Evolutionary conservation across 768 basidiomycete genomes (phyloP), one percentile per base, ranked within the genome.

Genomic region (Tremella fuciformis): DNA sequence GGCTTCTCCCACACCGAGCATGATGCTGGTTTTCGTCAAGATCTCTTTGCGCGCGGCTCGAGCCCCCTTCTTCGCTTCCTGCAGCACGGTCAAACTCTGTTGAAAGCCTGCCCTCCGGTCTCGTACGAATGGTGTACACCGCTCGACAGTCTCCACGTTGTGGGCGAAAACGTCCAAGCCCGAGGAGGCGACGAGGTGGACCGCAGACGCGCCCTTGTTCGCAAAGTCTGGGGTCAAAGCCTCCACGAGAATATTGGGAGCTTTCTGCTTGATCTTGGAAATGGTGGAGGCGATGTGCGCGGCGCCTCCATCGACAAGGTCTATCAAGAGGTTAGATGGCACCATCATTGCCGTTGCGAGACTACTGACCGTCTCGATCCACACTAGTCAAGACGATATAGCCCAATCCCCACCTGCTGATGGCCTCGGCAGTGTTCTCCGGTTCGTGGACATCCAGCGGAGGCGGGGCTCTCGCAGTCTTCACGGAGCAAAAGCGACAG

Each of bases 151-250:
- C 79, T 99, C 96, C 48, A 98, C 80, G 75, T 99, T 98, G 79
- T 99, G 96, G 0, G 96, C 96, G 71, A 92, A 99, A 13, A 99
- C 96, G 72, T 98, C 96, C 16, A 99, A 80, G 2, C 96, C 96
- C 0, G 93, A 96, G 59, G 84, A 84, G 1, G 96, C 96, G 22
- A 99, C 90, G 9, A 85, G 65, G 0, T 86, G 83, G 24, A 96
- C 88, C 51, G 86, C 84, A 9, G 85, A 82, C 9, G 55, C 59
- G 48, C 88, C 74, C 44, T 83, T 83, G 16, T 91, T 93, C 16
- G 84, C 84, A 77, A 98, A 98, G 77, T 99, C 96, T 13, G 90
- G 90, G 0, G 94, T 96, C 44, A 99, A 80, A 2, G 94, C 94
- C 79, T 99, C 96, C 9, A 99, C 91, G 8, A 98, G 85, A 63